These are phyloP conservation scores for Priceomyces medius DNA, from an alignment of 805 yeast genomes.

Conservation along the genomic window DNA sequence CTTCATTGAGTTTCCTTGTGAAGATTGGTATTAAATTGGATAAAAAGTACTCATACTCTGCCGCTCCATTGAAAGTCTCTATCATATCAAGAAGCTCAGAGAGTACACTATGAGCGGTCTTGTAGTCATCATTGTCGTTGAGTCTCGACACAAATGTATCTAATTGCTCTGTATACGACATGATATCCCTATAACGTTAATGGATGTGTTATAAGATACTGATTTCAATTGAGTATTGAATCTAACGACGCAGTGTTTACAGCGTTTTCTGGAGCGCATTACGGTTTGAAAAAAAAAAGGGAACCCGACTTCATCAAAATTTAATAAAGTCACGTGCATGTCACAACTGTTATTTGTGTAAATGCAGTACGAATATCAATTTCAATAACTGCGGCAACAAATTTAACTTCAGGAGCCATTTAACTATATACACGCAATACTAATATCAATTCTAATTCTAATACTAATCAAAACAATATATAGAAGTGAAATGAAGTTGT, in stretches of 20 bases:
- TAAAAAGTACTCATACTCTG: constrained; percentile 78
- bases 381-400: no score
- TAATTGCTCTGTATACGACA: constrained; percentile 55
- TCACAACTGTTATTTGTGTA: no score
- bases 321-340: constrained; percentile 6
- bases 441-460: no score
- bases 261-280: constrained; percentile 2
- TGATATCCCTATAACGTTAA: constrained; percentile 8
- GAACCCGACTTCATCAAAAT: constrained; percentile 16
- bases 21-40: constrained; percentile 69
- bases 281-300: constrained; percentile 17
- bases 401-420: no score
- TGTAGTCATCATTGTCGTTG: constrained; percentile 54
- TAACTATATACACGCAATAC: no score
- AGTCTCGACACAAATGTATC: constrained; percentile 68
- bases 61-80: constrained; percentile 77
- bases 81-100: constrained; percentile 84
- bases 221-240: not conserved
- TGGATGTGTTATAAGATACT: not conserved
- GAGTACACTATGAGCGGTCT: constrained; percentile 63
- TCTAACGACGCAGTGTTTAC: constrained; percentile 1
- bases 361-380: no score
- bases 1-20: constrained; percentile 56
- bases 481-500: no score
- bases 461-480: no score